phyloP scores from a whole-genome alignment of 1,139 yeast genomes.

The Torulaspora pretoriensis region DNA sequence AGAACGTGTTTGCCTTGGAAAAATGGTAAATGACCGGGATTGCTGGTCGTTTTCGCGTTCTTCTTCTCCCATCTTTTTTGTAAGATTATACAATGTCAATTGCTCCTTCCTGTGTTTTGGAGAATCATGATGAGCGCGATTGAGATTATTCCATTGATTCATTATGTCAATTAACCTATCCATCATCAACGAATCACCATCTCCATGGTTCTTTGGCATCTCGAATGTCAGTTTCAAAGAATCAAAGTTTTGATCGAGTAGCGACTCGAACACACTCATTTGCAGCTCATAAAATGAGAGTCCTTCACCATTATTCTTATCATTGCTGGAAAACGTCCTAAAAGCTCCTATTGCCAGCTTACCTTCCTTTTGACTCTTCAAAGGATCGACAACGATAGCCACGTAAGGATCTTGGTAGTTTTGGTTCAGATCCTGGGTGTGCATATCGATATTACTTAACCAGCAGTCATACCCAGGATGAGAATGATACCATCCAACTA shows the following conservation, averaged over 20 bases:
- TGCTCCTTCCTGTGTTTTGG: slow-evolving; percentile 1
- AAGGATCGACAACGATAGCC: slow-evolving; percentile 85
- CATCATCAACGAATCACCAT: slow-evolving; percentile 14
- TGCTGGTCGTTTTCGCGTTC: slow-evolving; percentile 2
- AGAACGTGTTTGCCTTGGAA: slow-evolving; percentile 14
- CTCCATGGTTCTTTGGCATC: slow-evolving; percentile 11
- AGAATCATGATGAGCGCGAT: slow-evolving; percentile 7
- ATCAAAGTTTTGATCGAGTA: slow-evolving; percentile 40
- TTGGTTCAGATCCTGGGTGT: slow-evolving; percentile 82
- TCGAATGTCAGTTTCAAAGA: slow-evolving; percentile 11
- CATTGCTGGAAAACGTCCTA: slow-evolving; percentile 49
- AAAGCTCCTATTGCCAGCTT: slow-evolving; percentile 88
- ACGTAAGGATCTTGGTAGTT: slow-evolving; percentile 86
- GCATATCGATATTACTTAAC: slow-evolving; percentile 86
- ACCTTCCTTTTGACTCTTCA: slow-evolving; percentile 59
- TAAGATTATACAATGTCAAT: not conserved
- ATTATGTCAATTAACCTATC: slow-evolving; percentile 24
- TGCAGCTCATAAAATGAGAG: slow-evolving; percentile 67
- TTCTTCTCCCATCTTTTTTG: slow-evolving; percentile 1
- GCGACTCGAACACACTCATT: slow-evolving; percentile 57
- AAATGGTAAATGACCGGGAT: slow-evolving; percentile 6
- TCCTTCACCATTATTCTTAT: slow-evolving; percentile 63
- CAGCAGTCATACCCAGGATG: slow-evolving; percentile 98
- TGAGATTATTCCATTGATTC: slow-evolving; percentile 22
- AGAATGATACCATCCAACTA: slow-evolving; percentile 94